A percentile compares a stretch with the other conserved stretches of the same genome.
phyloP scores from a whole-genome alignment of 176 grass and related monocot genomes.

The Saccharum spontaneum region DNA sequence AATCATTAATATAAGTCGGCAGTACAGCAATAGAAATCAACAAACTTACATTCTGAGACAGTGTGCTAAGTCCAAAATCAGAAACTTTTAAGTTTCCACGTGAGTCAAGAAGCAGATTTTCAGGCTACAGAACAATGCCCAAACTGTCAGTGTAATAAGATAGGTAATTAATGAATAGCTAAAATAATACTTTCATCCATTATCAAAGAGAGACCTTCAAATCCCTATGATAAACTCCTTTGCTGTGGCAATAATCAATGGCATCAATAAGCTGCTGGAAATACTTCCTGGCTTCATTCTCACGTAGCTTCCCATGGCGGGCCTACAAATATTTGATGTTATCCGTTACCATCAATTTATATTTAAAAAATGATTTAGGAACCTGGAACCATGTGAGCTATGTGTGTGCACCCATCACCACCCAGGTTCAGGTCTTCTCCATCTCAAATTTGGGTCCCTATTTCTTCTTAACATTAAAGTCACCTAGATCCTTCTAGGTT shows the following conservation, averaged over 20 bases:
- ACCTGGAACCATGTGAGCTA: not conserved
- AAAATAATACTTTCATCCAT: not conserved
- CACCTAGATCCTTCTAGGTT: not conserved
- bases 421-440: not conserved
- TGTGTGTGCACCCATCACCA: not conserved
- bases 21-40: slow-evolving; percentile 19
- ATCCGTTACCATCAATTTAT: not conserved
- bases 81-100: slow-evolving; percentile 92
- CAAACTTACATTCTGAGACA: slow-evolving; percentile 71
- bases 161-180: not conserved
- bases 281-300: slow-evolving; percentile 75
- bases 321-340: slow-evolving; percentile 47
- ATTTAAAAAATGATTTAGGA: not conserved
- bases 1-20: slow-evolving; percentile 27
- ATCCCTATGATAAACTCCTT: slow-evolving; percentile 94
- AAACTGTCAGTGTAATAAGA: slow-evolving; percentile 15
- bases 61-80: slow-evolving; percentile 90
- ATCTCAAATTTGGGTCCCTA: not conserved
- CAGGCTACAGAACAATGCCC: slow-evolving; percentile 60
- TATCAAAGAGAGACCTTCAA: slow-evolving; percentile 66
- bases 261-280: slow-evolving; percentile 96
- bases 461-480: not conserved
- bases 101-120: slow-evolving; percentile 90
- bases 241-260: slow-evolving; percentile 88
- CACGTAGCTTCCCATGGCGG: slow-evolving; percentile 64